Conservation (phyloP, 495 filamentous ascomycete species). For the Lineolata rhizophorae region DNA sequence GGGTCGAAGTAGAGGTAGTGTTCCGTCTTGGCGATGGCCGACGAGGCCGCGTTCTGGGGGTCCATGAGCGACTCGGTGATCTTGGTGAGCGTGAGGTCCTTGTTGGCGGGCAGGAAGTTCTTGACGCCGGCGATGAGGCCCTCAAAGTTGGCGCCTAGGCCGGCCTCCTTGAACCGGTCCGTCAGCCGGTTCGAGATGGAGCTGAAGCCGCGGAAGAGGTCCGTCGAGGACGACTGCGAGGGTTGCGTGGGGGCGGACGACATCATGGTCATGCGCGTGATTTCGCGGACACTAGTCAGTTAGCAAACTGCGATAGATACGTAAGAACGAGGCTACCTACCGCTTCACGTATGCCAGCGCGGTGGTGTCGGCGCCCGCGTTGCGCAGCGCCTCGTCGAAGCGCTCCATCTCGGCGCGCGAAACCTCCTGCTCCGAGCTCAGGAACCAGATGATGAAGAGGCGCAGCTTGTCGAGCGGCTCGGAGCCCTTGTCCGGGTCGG, state of each 20-base stretch:
- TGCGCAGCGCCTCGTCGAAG: constrained; percentile 69
- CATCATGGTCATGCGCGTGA: constrained; percentile 98
- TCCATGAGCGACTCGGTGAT: constrained; percentile 99
- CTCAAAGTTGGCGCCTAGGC: constrained; percentile 78
- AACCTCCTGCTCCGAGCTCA: constrained; percentile 84
- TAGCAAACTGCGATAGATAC: no score
- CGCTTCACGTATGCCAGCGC: constrained; percentile 69
- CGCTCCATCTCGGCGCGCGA: constrained; percentile 58
- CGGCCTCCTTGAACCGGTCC: constrained; percentile 79
- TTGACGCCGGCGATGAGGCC: constrained; percentile 94
- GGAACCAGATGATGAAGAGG: constrained; percentile 81
- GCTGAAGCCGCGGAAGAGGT: constrained; percentile 75
- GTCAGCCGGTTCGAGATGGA: constrained; percentile 78
- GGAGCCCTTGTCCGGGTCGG: constrained; percentile 56
- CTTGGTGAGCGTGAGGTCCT: constrained; percentile 89
- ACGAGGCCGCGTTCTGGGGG: constrained; percentile 65
- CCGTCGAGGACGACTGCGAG: constrained; percentile 38
- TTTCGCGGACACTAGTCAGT: constrained; percentile 74
- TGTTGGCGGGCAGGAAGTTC: constrained; percentile 89
- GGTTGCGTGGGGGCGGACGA: constrained; percentile 57
- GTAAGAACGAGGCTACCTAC: constrained; percentile 17
- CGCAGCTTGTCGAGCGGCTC: constrained; percentile 75
- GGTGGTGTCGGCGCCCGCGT: constrained; percentile 47
- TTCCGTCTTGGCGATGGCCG: constrained; percentile 90
- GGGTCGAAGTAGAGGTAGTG: constrained; percentile 98